phyloP scores from a whole-genome alignment of 2,329 filamentous ascomycete genomes.

The Cadophora luteo-olivacea region DNA sequence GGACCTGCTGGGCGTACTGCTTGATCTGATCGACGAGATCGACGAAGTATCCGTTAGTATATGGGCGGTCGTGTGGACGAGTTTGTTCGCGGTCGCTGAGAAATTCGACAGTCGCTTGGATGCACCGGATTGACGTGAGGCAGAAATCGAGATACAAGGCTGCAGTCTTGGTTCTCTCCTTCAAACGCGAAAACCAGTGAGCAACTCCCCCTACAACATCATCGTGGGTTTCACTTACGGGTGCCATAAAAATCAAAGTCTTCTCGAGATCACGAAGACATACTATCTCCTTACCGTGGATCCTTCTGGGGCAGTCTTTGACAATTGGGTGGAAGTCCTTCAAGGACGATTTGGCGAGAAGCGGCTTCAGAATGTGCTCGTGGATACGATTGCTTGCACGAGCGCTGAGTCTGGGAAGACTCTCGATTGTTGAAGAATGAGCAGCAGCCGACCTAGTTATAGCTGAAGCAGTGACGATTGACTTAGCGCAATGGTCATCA shows the following conservation, averaged over 20 bases:
- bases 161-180: constrained; percentile 80
- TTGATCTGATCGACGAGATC: constrained; percentile 94
- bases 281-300: constrained; percentile 83
- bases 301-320: constrained; percentile 77
- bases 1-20: constrained; percentile 86
- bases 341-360: constrained; percentile 74
- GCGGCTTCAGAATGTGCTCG: constrained; percentile 78
- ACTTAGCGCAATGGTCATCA: constrained; percentile 46
- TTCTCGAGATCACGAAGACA: constrained; percentile 95
- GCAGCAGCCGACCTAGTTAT: constrained; percentile 66
- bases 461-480: constrained; percentile 56
- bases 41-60: constrained; percentile 96
- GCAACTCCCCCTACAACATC: constrained; percentile 69
- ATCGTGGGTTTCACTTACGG: constrained; percentile 76
- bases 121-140: constrained; percentile 86
- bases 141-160: constrained; percentile 84
- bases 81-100: constrained; percentile 87
- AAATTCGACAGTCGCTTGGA: constrained; percentile 87
- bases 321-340: constrained; percentile 84
- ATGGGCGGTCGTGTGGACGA: constrained; percentile 83
- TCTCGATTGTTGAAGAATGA: constrained; percentile 53
- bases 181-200: constrained; percentile 68
- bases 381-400: constrained; percentile 80
- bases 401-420: constrained; percentile 67
- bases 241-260: constrained; percentile 87